Percentiles rank a stretch among this genome's conserved stretches.
These are phyloP conservation scores for Trichoderma sp. DNA, from an alignment of 2,329 filamentous ascomycete genomes.

Conservation along the genomic window DNA sequence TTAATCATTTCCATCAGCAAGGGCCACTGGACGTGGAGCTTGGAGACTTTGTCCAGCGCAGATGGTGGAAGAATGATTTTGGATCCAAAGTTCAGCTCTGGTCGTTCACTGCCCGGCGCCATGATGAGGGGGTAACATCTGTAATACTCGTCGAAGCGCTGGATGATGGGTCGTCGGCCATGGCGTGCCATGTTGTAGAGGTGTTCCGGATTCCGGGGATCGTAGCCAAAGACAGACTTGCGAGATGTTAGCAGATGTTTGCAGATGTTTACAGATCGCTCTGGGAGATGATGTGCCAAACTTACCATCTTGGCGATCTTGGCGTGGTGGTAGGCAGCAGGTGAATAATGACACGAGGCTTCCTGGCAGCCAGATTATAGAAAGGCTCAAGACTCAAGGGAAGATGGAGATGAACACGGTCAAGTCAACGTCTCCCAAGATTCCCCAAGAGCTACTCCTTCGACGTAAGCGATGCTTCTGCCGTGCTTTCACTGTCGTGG, in stretches of 20 bases:
- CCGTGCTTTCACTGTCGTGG: background rate
- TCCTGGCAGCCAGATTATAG: background rate
- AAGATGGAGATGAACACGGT: background rate
- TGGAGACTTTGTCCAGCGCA: constrained; percentile 92
- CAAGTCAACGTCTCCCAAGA: background rate
- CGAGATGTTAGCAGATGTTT: constrained; percentile 20
- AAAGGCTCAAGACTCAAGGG: background rate
- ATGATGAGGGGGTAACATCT: constrained; percentile 94
- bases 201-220: constrained; percentile 46
- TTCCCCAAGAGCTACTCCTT: background rate
- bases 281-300: background rate
- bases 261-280: background rate
- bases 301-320: constrained; percentile 7
- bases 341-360: background rate
- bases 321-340: background rate
- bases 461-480: background rate
- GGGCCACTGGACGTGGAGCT: constrained; percentile 94
- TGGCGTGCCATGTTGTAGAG: constrained; percentile 48
- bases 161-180: constrained; percentile 50
- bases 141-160: constrained; percentile 97
- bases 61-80: constrained; percentile 98
- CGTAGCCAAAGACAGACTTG: constrained; percentile 41
- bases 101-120: constrained; percentile 84
- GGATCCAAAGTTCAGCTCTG: constrained; percentile 90
- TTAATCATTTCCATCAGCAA: constrained; percentile 97